Percentiles rank a stretch among this genome's conserved stretches.
phyloP scores from a whole-genome alignment of 192 early-diverging fungal species.

The Mortierella antarctica region DNA sequence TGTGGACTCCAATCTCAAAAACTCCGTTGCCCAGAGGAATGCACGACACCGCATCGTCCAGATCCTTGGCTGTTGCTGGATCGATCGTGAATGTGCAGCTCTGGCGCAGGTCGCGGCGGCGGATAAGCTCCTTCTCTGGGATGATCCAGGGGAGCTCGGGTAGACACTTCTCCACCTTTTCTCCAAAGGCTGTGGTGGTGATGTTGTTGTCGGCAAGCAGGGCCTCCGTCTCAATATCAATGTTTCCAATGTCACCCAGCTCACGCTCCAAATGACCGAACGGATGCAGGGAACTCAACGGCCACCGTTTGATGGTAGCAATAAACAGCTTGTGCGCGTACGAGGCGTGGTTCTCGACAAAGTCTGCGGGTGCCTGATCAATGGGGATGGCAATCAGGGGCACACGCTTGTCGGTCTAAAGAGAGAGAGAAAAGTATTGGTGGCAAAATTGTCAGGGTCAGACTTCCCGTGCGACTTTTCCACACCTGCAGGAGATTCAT shows the following conservation, averaged over 20 bases:
- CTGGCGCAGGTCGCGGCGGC: slow-evolving; percentile 79
- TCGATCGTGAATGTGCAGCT: slow-evolving; percentile 91
- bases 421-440: background rate
- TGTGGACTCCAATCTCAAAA: slow-evolving; percentile 83
- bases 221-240: slow-evolving; percentile 83
- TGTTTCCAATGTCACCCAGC: slow-evolving; percentile 81
- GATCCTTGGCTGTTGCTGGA: slow-evolving; percentile 78
- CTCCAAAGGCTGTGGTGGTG: slow-evolving; percentile 74
- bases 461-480: too few species aligned
- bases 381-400: slow-evolving; percentile 82
- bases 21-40: slow-evolving; percentile 68
- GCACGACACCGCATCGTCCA: slow-evolving; percentile 86
- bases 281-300: slow-evolving; percentile 76
- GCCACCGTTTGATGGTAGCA: slow-evolving; percentile 81
- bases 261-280: slow-evolving; percentile 76
- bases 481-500: background rate
- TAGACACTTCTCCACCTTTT: slow-evolving; percentile 80
- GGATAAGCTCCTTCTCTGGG: slow-evolving; percentile 71
- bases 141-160: slow-evolving; percentile 83
- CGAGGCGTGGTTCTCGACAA: slow-evolving; percentile 71
- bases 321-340: slow-evolving; percentile 71
- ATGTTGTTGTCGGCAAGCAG: slow-evolving; percentile 87
- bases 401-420: slow-evolving; percentile 75
- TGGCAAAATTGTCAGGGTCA: background rate
- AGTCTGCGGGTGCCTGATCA: slow-evolving; percentile 75